Evolutionary conservation across 768 basidiomycete species (phyloP).

Genomic region (Paxillus ammoniavirescens): DNA sequence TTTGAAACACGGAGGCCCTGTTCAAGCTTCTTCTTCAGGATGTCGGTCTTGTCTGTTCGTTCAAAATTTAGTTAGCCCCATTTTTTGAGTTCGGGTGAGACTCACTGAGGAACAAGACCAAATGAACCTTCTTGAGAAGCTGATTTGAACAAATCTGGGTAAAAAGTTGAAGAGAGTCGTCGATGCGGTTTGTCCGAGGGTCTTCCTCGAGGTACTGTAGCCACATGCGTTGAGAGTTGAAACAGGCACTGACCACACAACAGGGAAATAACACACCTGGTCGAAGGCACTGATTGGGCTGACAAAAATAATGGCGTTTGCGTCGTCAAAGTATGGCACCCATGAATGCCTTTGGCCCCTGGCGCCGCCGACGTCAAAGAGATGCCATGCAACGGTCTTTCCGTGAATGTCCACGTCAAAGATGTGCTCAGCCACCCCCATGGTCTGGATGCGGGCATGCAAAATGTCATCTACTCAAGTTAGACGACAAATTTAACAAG

Average conservation of each 20-base stretch:
- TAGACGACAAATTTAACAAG: slow-evolving; percentile 26
- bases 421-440: slow-evolving; percentile 82
- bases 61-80: neutral
- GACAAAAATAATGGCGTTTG: slow-evolving; percentile 78
- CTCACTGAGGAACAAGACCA: slow-evolving; percentile 60
- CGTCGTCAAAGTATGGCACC: slow-evolving; percentile 68
- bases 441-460: slow-evolving; percentile 87
- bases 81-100: slow-evolving; percentile 1
- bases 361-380: slow-evolving; percentile 72
- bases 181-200: slow-evolving; percentile 79
- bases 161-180: slow-evolving; percentile 86
- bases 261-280: slow-evolving; percentile 43
- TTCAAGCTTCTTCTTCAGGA: slow-evolving; percentile 70
- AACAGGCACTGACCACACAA: neutral
- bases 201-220: slow-evolving; percentile 83
- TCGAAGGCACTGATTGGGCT: slow-evolving; percentile 80
- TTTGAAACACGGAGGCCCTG: slow-evolving; percentile 69
- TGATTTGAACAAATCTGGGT: slow-evolving; percentile 83
- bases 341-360: slow-evolving; percentile 73
- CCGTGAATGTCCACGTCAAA: slow-evolving; percentile 83
- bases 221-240: neutral
- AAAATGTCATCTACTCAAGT: slow-evolving; percentile 69
- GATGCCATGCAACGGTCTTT: slow-evolving; percentile 70
- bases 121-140: slow-evolving; percentile 67
- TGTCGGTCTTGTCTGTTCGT: slow-evolving; percentile 69